Percentiles rank a stretch among this genome's conserved stretches.
These are phyloP conservation scores for Cajanus cajan DNA, from an alignment of 306 rosid genomes.

Conservation along the genomic window DNA sequence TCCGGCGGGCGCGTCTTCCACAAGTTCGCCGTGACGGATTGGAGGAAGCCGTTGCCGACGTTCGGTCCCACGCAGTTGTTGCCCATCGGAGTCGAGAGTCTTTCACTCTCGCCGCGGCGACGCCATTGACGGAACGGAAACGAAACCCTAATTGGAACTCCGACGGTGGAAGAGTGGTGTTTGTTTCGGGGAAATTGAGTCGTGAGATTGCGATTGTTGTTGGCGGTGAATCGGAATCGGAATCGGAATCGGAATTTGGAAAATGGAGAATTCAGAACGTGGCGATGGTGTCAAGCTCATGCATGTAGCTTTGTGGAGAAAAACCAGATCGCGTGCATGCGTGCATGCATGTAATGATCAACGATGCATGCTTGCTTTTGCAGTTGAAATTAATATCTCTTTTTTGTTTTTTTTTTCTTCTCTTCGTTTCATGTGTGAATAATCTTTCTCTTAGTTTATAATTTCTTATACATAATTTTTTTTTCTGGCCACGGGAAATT, in stretches of 20 bases:
- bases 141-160: slow-evolving; percentile 22
- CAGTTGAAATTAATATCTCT: neutral
- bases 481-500: no score
- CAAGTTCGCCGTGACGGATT: slow-evolving; percentile 68
- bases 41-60: slow-evolving; percentile 58
- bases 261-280: neutral
- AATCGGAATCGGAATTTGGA: neutral
- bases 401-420: no score
- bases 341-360: neutral
- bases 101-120: slow-evolving; percentile 34
- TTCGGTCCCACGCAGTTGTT: slow-evolving; percentile 90
- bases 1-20: slow-evolving; percentile 72
- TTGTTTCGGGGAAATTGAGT: neutral
- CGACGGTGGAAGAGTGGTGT: no score
- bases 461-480: no score
- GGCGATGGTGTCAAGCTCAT: neutral
- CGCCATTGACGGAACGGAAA: slow-evolving; percentile 41
- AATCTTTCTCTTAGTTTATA: neutral
- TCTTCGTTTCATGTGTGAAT: neutral
- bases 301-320: neutral
- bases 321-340: neutral
- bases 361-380: neutral
- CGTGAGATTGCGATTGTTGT: neutral
- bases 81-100: slow-evolving; percentile 61
- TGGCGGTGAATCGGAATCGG: neutral